phyloP scores from a whole-genome alignment of 139 green algal species.

The Chlorella vulgaris region DNA sequence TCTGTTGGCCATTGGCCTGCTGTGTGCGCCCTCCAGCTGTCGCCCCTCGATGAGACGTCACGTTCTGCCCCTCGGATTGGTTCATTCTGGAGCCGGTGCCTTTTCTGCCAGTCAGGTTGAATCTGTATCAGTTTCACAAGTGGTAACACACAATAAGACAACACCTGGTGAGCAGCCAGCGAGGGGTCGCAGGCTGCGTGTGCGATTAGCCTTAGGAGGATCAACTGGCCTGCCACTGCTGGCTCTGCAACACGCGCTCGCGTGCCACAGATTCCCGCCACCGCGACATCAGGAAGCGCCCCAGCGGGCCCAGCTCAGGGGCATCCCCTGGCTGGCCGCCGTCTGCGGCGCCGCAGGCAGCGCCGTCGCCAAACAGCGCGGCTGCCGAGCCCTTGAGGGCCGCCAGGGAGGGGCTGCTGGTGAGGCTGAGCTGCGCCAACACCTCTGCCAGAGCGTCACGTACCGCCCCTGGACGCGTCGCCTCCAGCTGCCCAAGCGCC shows the following conservation, averaged over 20 bases:
- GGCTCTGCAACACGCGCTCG: constrained; percentile 5
- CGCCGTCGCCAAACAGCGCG: background rate
- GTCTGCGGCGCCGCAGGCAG: background rate
- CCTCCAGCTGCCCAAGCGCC: constrained; percentile 36
- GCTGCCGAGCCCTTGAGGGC: constrained; percentile 37
- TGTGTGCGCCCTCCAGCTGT: too few species aligned
- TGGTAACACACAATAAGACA: too few species aligned
- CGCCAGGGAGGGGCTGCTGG: constrained; percentile 35
- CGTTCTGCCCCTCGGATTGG: too few species aligned
- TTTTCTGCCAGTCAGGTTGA: too few species aligned
- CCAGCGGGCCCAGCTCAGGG: constrained; percentile 49
- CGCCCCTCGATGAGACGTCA: too few species aligned
- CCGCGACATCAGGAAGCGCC: constrained; percentile 54
- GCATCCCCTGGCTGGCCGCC: background rate
- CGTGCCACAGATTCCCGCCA: constrained; percentile 56
- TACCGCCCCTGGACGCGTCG: constrained; percentile 13
- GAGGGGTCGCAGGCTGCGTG: too few species aligned
- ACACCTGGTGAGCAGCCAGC: too few species aligned
- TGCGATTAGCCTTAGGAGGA: too few species aligned
- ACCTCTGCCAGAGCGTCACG: constrained; percentile 29
- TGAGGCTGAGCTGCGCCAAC: constrained; percentile 33
- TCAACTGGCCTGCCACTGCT: constrained; percentile 29
- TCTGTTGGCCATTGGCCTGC: too few species aligned
- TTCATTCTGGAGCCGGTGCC: too few species aligned
- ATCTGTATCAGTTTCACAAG: too few species aligned